phyloP scores from a whole-genome alignment of 1,139 yeast genomes.

The Komagataea norvegica region DNA sequence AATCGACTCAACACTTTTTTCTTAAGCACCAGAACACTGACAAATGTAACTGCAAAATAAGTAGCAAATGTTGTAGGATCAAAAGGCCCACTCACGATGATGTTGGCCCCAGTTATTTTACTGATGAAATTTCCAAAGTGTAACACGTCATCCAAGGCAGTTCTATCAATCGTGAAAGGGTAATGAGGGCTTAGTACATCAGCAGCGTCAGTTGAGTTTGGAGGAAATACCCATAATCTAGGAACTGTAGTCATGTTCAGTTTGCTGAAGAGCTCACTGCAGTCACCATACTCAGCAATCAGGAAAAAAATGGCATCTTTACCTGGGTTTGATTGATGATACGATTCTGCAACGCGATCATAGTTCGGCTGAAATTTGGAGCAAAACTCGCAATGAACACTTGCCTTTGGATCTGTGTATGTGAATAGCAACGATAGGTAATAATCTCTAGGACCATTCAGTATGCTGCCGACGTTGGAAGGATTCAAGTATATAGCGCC shows the following conservation, averaged over 20 bases:
- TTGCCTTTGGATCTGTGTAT: conserved; percentile 33
- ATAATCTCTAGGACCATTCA: conserved; percentile 37
- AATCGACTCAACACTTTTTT: conserved; percentile 37
- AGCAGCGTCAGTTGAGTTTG: conserved; percentile 28
- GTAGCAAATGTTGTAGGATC: conserved; percentile 39
- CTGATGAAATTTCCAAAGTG: conserved; percentile 53
- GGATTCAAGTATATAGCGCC: conserved; percentile 22
- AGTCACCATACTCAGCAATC: conserved; percentile 46
- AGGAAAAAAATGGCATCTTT: conserved; percentile 41
- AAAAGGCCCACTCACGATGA: conserved; percentile 39
- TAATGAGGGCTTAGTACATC: conserved; percentile 30
- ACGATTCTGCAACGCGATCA: conserved; percentile 39
- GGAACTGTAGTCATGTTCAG: conserved; percentile 51
- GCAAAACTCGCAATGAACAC: conserved; percentile 41
- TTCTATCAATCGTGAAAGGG: conserved; percentile 29
- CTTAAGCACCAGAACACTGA: conserved; percentile 44
- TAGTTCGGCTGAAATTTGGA: conserved; percentile 36
- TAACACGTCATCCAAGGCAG: conserved; percentile 29
- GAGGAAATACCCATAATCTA: conserved; percentile 61
- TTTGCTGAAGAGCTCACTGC: conserved; percentile 36
- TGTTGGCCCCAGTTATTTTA: conserved; percentile 38
- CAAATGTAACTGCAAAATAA: conserved; percentile 45
- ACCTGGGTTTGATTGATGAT: conserved; percentile 40
- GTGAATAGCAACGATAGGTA: conserved; percentile 43
- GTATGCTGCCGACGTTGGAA: conserved; percentile 27